These are phyloP conservation scores for Brassica hybrid DNA, from an alignment of 441 rosid species.

Conservation along the genomic window DNA sequence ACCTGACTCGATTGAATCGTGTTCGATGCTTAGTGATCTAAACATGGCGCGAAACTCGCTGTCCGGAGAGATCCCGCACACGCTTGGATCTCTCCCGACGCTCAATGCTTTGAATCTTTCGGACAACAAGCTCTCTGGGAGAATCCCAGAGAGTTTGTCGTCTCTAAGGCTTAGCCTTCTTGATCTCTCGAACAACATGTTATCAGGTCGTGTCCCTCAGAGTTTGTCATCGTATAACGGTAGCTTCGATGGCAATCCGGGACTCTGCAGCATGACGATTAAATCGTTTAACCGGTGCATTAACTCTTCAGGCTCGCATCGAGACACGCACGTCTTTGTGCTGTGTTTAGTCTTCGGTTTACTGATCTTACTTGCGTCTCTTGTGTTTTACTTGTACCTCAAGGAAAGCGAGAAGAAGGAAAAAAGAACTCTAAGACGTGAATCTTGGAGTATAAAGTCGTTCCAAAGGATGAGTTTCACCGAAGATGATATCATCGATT, in stretches of 20 bases:
- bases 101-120: slow-evolving; percentile 80
- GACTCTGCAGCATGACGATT: slow-evolving; percentile 76
- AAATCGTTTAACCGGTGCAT: slow-evolving; percentile 63
- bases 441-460: slow-evolving; percentile 83
- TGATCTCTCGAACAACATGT: slow-evolving; percentile 70
- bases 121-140: slow-evolving; percentile 65
- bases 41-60: slow-evolving; percentile 71
- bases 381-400: slow-evolving; percentile 57
- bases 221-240: slow-evolving; percentile 81
- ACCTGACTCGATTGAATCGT: slow-evolving; percentile 71
- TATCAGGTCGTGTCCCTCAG: slow-evolving; percentile 70
- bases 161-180: slow-evolving; percentile 78
- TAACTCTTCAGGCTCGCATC: slow-evolving; percentile 48
- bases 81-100: slow-evolving; percentile 70
- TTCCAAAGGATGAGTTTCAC: slow-evolving; percentile 72
- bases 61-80: slow-evolving; percentile 63
- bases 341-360: slow-evolving; percentile 59
- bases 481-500: slow-evolving; percentile 86
- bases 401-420: slow-evolving; percentile 60
- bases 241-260: slow-evolving; percentile 76
- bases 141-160: slow-evolving; percentile 70
- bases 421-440: slow-evolving; percentile 61
- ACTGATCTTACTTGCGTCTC: slow-evolving; percentile 53
- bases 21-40: slow-evolving; percentile 61
- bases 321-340: slow-evolving; percentile 52